A percentile compares a stretch with the other conserved stretches of the same genome.
These are phyloP conservation scores for Geranium rotundifolium DNA, from an alignment of 345 rosid genomes.

Conservation along the genomic window DNA sequence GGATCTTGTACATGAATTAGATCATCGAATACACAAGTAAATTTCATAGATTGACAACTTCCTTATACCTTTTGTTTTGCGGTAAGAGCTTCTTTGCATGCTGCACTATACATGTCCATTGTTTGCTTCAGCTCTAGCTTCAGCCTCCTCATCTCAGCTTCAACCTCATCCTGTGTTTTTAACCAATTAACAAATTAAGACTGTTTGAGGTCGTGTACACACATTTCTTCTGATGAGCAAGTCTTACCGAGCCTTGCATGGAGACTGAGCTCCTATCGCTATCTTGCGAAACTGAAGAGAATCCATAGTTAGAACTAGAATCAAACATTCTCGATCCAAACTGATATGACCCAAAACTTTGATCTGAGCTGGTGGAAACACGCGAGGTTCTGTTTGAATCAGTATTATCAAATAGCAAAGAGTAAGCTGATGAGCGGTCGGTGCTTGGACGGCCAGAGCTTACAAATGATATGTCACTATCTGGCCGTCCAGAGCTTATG, in stretches of 20 bases:
- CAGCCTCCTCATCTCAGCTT: conserved; percentile 76
- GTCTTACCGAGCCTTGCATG: conserved; percentile 42
- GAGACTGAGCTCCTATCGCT: conserved; percentile 50
- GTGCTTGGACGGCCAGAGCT: conserved; percentile 85
- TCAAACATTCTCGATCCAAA: conserved; percentile 37
- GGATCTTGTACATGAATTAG: no score
- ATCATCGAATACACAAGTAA: no score
- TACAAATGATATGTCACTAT: conserved; percentile 66
- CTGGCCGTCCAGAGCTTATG: conserved; percentile 68
- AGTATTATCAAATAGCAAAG: conserved; percentile 33
- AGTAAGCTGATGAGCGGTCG: conserved; percentile 29
- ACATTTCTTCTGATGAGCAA: no score
- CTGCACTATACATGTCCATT: conserved; percentile 66
- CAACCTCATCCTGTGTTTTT: conserved; percentile 53
- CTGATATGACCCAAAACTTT: conserved; percentile 44
- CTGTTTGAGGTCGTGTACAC: background rate
- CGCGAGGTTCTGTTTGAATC: conserved; percentile 36
- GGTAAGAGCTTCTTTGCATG: conserved; percentile 76
- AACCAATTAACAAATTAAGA: background rate
- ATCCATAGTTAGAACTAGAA: conserved; percentile 27
- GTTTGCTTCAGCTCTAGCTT: conserved; percentile 80
- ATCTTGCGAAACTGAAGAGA: conserved; percentile 48
- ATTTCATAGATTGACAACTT: background rate
- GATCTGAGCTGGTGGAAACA: conserved; percentile 45
- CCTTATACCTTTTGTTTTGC: conserved; percentile 65